These are phyloP conservation scores for Candida tunisiensis DNA, from an alignment of 1,139 yeast genomes.

Conservation along the genomic window DNA sequence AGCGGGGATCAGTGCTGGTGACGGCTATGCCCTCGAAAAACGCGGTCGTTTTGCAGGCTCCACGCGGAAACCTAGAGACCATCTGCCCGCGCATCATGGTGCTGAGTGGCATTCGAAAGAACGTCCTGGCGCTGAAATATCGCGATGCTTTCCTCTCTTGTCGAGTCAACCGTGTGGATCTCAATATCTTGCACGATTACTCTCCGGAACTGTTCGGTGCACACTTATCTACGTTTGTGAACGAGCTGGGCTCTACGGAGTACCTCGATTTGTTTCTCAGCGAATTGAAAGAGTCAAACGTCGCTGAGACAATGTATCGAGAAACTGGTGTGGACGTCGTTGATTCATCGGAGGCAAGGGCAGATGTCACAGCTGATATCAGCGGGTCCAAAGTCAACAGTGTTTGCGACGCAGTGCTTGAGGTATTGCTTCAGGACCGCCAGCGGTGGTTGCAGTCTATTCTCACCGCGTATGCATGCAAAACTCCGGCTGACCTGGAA, in stretches of 20 bases:
- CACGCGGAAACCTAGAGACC: conserved; percentile 91
- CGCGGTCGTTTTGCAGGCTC: conserved; percentile 79
- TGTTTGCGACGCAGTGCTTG: conserved; percentile 56
- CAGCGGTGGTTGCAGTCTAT: conserved; percentile 56
- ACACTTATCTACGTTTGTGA: conserved; percentile 52
- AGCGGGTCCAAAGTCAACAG: conserved; percentile 43
- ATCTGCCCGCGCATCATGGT: conserved; percentile 90
- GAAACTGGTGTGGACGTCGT: conserved; percentile 32
- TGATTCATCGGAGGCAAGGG: conserved; percentile 11
- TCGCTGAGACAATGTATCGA: conserved; percentile 61
- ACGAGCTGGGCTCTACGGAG: conserved; percentile 54
- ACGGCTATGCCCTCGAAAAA: conserved; percentile 71
- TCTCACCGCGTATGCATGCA: conserved; percentile 85
- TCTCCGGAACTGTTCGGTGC: conserved; percentile 50
- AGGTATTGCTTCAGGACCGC: conserved; percentile 35
- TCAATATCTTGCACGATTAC: conserved; percentile 82
- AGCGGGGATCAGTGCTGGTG: conserved; percentile 75
- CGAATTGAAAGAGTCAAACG: conserved; percentile 77
- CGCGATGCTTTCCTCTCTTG: conserved; percentile 64
- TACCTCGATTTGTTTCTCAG: conserved; percentile 79
- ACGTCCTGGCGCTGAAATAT: conserved; percentile 42
- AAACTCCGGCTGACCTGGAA: conserved; percentile 68
- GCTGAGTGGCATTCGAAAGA: conserved; percentile 60
- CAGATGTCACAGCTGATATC: conserved; percentile 2
- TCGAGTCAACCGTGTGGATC: conserved; percentile 79